These are phyloP conservation scores for Plasmodium sp. DNA, from an alignment of 169 alveolate genomes.

Conservation along the genomic window DNA sequence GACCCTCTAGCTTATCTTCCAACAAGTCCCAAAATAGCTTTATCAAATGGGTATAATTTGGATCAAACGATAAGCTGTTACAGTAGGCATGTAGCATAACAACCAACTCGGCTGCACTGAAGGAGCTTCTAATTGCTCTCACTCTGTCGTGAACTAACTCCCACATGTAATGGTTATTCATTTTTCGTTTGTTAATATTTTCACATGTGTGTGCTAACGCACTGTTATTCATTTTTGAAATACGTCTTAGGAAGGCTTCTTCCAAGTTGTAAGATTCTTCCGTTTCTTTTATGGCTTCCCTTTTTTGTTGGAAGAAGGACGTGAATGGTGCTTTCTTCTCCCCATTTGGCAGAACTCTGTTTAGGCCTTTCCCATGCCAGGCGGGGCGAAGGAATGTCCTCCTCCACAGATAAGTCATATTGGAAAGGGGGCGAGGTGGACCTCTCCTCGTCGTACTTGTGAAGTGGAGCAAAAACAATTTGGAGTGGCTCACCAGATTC, in stretches of 20 bases:
- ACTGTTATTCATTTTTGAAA: slow-evolving; percentile 55
- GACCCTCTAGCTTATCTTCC: slow-evolving; percentile 11
- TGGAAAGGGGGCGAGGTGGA: background rate
- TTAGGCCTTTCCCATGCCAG: background rate
- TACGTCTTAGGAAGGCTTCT: slow-evolving; percentile 35
- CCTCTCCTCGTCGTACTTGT: background rate
- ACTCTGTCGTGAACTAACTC: slow-evolving; percentile 44
- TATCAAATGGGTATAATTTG: background rate
- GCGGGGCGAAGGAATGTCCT: background rate
- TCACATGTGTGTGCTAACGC: slow-evolving; percentile 58
- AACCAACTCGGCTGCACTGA: slow-evolving; percentile 28
- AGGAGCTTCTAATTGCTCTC: slow-evolving; percentile 28
- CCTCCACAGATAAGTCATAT: background rate
- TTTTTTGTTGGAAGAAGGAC: background rate
- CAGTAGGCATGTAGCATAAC: slow-evolving; percentile 66
- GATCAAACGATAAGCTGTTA: slow-evolving; percentile 48
- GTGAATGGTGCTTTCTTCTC: background rate
- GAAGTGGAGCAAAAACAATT: background rate
- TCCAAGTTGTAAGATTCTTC: slow-evolving; percentile 53
- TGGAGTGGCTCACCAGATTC: background rate
- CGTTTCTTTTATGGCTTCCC: slow-evolving; percentile 8
- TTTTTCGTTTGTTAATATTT: slow-evolving; percentile 43
- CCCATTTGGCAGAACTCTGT: background rate
- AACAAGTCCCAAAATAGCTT: slow-evolving; percentile 54
- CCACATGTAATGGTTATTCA: slow-evolving; percentile 41